These are phyloP conservation scores for Hanseniaspora pseudoguilliermondii DNA, from an alignment of 805 yeast species.

Conservation along the genomic window DNA sequence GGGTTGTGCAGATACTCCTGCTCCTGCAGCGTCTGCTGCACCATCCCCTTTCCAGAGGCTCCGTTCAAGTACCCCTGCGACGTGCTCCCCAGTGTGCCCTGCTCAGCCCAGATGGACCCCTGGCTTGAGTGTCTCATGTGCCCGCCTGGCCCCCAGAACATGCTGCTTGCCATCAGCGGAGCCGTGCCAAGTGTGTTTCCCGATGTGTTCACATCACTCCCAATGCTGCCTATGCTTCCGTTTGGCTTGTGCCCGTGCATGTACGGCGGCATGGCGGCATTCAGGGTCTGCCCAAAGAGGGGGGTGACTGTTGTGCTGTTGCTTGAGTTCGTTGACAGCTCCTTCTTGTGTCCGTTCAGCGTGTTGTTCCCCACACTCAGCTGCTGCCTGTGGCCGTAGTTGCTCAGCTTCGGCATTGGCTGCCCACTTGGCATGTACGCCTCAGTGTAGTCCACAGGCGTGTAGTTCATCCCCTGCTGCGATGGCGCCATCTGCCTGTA, in stretches of 20 bases:
- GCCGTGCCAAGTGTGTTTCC: neutral
- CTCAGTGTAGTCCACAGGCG: constrained; percentile 8
- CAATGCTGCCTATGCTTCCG: constrained; percentile 9
- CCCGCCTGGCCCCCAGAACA: neutral
- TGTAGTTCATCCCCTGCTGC: constrained; percentile 8
- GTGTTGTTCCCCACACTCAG: constrained; percentile 11
- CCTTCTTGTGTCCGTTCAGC: constrained; percentile 8
- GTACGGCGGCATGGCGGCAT: neutral
- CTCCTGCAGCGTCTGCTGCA: constrained; percentile 1
- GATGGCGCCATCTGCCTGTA: neutral
- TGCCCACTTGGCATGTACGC: neutral
- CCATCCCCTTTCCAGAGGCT: neutral
- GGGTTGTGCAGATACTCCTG: constrained; percentile 3
- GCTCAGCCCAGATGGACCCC: constrained; percentile 10
- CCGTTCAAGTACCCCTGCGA: constrained; percentile 3
- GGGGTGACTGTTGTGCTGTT: neutral
- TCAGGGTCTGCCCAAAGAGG: neutral
- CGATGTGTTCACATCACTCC: constrained; percentile 5
- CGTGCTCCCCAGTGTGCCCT: neutral
- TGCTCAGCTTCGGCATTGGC: neutral
- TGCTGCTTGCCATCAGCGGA: neutral
- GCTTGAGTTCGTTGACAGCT: constrained; percentile 4
- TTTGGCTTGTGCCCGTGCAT: constrained; percentile 4
- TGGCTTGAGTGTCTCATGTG: constrained; percentile 11
- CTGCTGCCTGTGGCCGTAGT: neutral